A percentile compares a stretch with the other conserved stretches of the same genome.
Conservation (phyloP, 2,329 filamentous ascomycete species). For the Grosmannia huntii region DNA sequence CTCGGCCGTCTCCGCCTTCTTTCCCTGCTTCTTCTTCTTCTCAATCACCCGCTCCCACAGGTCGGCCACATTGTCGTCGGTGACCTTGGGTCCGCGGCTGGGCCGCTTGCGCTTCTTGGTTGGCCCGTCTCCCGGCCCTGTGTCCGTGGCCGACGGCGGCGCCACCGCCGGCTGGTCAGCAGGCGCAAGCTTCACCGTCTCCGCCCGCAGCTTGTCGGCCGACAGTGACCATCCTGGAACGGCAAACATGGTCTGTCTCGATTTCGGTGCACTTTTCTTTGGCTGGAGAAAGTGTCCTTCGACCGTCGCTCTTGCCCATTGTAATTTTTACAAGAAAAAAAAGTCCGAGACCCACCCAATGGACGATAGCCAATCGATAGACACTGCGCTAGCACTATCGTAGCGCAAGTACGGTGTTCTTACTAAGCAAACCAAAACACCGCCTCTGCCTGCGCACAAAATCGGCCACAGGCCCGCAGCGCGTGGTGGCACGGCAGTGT, state of each 20-base stretch:
- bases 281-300: neutral
- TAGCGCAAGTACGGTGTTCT: too few relatives aligned
- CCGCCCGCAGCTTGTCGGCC: conserved; percentile 56
- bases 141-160: conserved; percentile 16
- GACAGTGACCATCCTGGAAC: conserved; percentile 87
- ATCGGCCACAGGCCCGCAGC: neutral
- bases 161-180: conserved; percentile 4
- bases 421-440: too few relatives aligned
- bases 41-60: conserved; percentile 74
- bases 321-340: neutral
- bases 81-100: conserved; percentile 32
- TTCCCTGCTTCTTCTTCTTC: conserved; percentile 31
- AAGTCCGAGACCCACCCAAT: neutral
- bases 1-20: neutral
- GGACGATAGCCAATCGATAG: too few relatives aligned
- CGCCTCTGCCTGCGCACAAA: neutral
- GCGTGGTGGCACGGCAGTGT: neutral
- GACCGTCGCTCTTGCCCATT: too few relatives aligned
- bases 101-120: conserved; percentile 46
- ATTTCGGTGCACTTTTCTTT: neutral
- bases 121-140: neutral
- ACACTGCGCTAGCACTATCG: too few relatives aligned
- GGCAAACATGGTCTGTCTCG: conserved; percentile 56
- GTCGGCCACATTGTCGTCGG: conserved; percentile 57
- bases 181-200: conserved; percentile 23